Evolutionary conservation across 345 rosid species (phyloP).

Genomic region (Sisymbrium altissimum): DNA sequence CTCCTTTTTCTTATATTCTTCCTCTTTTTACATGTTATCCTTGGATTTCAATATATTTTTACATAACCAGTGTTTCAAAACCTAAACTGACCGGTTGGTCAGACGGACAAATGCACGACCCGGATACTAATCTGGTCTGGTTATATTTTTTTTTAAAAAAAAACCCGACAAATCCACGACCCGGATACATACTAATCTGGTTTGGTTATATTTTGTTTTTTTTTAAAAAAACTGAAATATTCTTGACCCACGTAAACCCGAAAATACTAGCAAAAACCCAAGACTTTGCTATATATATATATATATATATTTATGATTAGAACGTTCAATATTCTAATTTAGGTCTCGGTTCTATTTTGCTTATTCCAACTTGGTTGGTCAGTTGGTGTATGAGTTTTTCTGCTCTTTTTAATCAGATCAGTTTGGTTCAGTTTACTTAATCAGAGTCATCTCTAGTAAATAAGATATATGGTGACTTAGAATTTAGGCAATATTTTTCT

Average conservation of each 20-base stretch:
- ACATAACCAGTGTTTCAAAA: background rate
- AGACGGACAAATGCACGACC: background rate
- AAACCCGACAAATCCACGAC: background rate
- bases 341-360: background rate
- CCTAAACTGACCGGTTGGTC: background rate
- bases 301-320: background rate
- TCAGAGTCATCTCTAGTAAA: background rate
- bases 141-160: too few species aligned
- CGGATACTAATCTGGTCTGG: background rate
- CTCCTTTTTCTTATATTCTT: conserved; percentile 12
- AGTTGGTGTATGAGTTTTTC: background rate
- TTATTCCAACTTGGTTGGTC: background rate
- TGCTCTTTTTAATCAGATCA: background rate
- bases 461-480: background rate
- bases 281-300: background rate
- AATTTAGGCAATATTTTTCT: background rate
- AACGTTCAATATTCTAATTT: background rate
- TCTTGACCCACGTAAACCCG: background rate
- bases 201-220: background rate
- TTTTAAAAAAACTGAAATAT: background rate
- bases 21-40: conserved; percentile 15
- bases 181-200: background rate
- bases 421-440: background rate
- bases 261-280: too few species aligned
- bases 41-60: background rate